Evolutionary conservation across 495 filamentous ascomycete genomes (phyloP).

Genomic region (Staphylotrichum longicolle): DNA sequence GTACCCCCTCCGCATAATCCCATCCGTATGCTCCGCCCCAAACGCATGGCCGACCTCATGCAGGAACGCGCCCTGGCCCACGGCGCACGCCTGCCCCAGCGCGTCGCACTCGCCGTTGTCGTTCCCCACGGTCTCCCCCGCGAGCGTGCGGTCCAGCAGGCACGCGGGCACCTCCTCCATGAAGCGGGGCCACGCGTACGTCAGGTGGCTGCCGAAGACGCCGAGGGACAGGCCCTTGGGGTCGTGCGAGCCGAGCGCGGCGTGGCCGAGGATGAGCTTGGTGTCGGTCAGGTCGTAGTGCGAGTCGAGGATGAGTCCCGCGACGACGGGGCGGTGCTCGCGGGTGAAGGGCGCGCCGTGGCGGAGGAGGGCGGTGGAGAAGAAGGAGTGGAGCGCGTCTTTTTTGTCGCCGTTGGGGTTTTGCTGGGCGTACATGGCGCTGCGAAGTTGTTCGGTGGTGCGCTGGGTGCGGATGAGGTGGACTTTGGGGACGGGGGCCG

Average conservation of each 20-base stretch:
- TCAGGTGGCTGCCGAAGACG: conserved; percentile 48
- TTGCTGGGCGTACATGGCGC: conserved; percentile 37
- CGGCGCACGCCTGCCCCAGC: conserved; percentile 42
- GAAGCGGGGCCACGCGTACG: conserved; percentile 50
- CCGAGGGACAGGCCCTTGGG: conserved; percentile 44
- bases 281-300: conserved; percentile 37
- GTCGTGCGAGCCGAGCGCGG: conserved; percentile 45
- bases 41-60: conserved; percentile 46
- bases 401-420: conserved; percentile 28
- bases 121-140: conserved; percentile 39
- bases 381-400: conserved; percentile 41
- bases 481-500: conserved; percentile 43
- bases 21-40: conserved; percentile 37
- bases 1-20: conserved; percentile 43
- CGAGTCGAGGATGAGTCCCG: conserved; percentile 46
- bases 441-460: conserved; percentile 42
- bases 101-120: conserved; percentile 42
- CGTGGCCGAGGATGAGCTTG: conserved; percentile 42
- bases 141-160: conserved; percentile 32
- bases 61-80: conserved; percentile 44
- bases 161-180: conserved; percentile 35
- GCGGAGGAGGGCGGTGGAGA: conserved; percentile 39
- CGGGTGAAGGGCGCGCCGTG: conserved; percentile 39
- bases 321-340: conserved; percentile 40
- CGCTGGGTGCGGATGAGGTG: conserved; percentile 45